Conservation (phyloP, 2,329 filamentous ascomycete species). For the Aspergillus piperis region DNA sequence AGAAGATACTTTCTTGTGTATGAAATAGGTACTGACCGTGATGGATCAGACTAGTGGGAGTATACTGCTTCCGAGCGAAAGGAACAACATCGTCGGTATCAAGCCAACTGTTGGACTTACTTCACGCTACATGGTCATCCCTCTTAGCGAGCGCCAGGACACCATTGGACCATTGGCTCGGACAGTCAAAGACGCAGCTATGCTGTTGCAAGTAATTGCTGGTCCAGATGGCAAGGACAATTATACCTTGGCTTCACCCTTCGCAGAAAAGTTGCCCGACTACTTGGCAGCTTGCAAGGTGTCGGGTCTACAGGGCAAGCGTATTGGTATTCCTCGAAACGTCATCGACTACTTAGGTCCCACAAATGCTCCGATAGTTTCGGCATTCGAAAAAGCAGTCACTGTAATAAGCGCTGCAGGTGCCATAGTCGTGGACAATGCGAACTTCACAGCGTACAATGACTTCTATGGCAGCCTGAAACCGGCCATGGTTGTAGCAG, state of each 20-base stretch:
- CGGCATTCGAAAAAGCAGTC: slow-evolving; percentile 60
- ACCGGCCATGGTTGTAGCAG: slow-evolving; percentile 50
- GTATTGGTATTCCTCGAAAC: slow-evolving; percentile 66
- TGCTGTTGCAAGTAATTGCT: slow-evolving; percentile 60
- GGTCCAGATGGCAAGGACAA: slow-evolving; percentile 57
- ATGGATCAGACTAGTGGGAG: slow-evolving; percentile 58
- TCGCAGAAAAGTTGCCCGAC: slow-evolving; percentile 53
- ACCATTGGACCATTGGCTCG: slow-evolving; percentile 60
- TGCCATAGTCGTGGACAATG: slow-evolving; percentile 60
- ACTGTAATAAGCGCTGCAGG: slow-evolving; percentile 56
- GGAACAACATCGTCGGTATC: slow-evolving; percentile 67
- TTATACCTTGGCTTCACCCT: slow-evolving; percentile 62
- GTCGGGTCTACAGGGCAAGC: slow-evolving; percentile 56
- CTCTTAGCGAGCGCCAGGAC: slow-evolving; percentile 61
- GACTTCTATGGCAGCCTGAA: slow-evolving; percentile 43
- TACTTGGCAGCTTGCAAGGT: slow-evolving; percentile 62
- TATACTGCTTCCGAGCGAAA: slow-evolving; percentile 57
- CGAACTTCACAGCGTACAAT: slow-evolving; percentile 59
- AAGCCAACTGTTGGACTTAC: slow-evolving; percentile 68
- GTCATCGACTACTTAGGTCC: slow-evolving; percentile 47
- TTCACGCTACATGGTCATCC: slow-evolving; percentile 61
- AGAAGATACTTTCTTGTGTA: too few relatives aligned
- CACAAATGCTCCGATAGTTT: slow-evolving; percentile 46
- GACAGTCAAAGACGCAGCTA: slow-evolving; percentile 61
- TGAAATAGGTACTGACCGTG: background rate